Evolutionary conservation across 2,329 filamentous ascomycete species (phyloP).

Genomic region (Colletotrichum tamarilloi): DNA sequence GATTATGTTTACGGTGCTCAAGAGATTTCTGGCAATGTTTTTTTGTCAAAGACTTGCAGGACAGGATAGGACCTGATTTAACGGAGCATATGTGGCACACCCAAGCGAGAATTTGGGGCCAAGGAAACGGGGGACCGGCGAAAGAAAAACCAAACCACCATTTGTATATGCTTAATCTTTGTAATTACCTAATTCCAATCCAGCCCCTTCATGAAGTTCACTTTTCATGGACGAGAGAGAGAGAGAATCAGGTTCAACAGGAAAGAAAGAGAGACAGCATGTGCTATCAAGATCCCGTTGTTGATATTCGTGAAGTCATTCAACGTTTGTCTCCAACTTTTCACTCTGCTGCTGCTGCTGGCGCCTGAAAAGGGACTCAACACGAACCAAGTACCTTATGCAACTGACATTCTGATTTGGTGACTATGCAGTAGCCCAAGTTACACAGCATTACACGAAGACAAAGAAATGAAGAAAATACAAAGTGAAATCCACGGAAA

Average conservation of each 20-base stretch:
- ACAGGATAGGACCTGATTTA: neutral
- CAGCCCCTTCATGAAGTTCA: neutral
- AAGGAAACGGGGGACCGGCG: neutral
- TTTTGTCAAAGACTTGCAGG: neutral
- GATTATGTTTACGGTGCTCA: neutral
- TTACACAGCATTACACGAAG: no score
- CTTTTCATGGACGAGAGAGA: constrained; percentile 4
- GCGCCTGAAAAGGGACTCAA: no score
- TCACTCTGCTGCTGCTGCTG: no score
- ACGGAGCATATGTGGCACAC: neutral
- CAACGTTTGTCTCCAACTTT: no score
- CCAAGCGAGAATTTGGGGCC: neutral
- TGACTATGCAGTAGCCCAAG: no score
- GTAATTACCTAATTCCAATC: constrained; percentile 33
- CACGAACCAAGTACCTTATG: no score
- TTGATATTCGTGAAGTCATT: neutral
- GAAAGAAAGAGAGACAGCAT: neutral
- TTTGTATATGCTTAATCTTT: constrained; percentile 27
- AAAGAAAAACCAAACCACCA: neutral
- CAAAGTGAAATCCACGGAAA: no score
- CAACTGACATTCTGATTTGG: no score
- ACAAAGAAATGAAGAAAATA: no score
- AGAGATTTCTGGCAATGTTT: neutral
- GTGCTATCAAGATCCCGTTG: neutral
- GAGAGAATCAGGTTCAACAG: neutral